Base-by-base conservation (phyloP, 805 yeast genomes). In the Saccharomycopsis lassenensis region DNA sequence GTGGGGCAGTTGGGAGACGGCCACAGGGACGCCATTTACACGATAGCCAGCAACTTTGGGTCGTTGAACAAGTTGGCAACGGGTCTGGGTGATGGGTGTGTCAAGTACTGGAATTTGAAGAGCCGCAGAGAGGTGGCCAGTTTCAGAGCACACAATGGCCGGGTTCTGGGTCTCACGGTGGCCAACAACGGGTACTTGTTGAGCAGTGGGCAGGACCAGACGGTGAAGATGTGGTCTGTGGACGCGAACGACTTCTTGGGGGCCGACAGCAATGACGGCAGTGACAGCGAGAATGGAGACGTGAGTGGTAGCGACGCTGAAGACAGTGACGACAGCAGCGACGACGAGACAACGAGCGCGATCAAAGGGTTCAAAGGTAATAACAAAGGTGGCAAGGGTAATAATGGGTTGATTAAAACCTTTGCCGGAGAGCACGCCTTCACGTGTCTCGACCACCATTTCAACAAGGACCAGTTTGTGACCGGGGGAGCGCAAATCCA, bases 1-100 rank as follows among this genome's bases (percentile, higher is more conserved):
- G 67, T 93, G 15, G 95, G 94, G 1, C 97, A 91, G 54, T 60
- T 91, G 24, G 99, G 99, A 3, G 70, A 73, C 43, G 98, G 98
- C 6, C 98, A 93, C 53, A 64, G 89, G 39, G 98, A 91, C 54
- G 97, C 96, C 40, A 85, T 91, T 10, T 89, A 91, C 57, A 63
- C 77, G 12, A 70, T 91, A 31, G 94, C 95, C 4, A 81, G 79
- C 56, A 81, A 87, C 57, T 74, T 74, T 52, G 59, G 68, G 29
- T 63, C 71, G 30, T 65, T 86, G 34, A 81, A 75, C 50, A 77
- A 76, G 51, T 58, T 89, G 20, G 96, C 96, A 2, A 74, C 91
- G 7, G 96, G 95, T 7, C 77, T 91, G 5, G 98, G 94, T 24
- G 99, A 91, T 56, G 99, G 99, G 50, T 73, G 82, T 4, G 70